Evolutionary conservation across 2,329 filamentous ascomycete species (phyloP).

Genomic region (Scorias spongiosa): DNA sequence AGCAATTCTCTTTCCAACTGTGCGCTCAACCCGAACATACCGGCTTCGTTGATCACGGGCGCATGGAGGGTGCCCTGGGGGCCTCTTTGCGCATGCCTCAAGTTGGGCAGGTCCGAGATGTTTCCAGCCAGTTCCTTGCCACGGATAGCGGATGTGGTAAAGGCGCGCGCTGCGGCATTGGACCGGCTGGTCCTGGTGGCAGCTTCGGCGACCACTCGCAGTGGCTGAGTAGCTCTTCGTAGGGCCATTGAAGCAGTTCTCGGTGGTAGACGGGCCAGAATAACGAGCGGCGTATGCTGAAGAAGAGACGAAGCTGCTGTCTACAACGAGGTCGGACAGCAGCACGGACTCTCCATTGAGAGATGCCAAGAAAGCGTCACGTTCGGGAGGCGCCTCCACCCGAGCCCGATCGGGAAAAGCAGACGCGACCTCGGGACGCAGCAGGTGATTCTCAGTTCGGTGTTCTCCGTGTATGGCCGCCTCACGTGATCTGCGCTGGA

Average conservation of each 20-base stretch:
- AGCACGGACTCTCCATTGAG: no score
- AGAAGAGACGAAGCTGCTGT: no score
- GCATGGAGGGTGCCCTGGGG: conserved; percentile 46
- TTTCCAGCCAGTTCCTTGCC: conserved; percentile 30
- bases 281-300: background rate
- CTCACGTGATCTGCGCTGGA: no score
- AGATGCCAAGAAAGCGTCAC: no score
- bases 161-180: conserved; percentile 22
- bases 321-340: no score
- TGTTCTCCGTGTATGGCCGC: no score
- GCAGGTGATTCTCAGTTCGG: no score
- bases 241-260: conserved; percentile 22
- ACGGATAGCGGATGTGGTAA: conserved; percentile 27
- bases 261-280: conserved; percentile 1
- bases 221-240: conserved; percentile 24
- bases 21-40: conserved; percentile 4
- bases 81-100: conserved; percentile 30
- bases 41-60: conserved; percentile 70
- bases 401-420: no score
- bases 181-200: conserved; percentile 11
- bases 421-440: no score
- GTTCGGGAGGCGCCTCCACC: no score
- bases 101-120: conserved; percentile 28
- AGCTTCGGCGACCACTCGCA: conserved; percentile 22
- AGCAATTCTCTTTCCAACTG: background rate